Base-by-base conservation (phyloP, 768 basidiomycete genomes). In the Daedalea quercina region DNA sequence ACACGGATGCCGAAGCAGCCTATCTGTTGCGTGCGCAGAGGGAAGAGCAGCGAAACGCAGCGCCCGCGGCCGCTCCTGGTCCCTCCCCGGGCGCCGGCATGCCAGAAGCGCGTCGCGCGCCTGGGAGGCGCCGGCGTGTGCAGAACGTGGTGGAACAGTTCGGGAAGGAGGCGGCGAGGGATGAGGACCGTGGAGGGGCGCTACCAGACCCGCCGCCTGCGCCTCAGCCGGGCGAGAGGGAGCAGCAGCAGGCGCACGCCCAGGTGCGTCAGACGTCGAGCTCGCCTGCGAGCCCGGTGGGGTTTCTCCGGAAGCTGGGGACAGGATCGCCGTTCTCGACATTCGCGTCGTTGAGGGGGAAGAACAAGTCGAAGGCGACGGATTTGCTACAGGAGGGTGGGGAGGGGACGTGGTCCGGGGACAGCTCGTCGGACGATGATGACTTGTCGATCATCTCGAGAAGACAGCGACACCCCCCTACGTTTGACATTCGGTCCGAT, bases 1-100 rank as follows among this genome's bases (percentile, higher is more conserved):
- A 93, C 60, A 85, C 88, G 0, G 91, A 94, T 63, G 80, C 80
- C 0, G 91, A 93, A 67, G 74, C 72, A 3, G 85, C 85, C 0
- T 88, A 88, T 61, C 68, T 73, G 34, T 77, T 76, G 49, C 33
- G 47, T 17, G 20, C 26, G 47, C 26, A 25, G 26, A 17, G 22
- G 3, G 22, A 22, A 44, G 44, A 44, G 17, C 20, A 23, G 44
- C 44, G 44, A 22, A 19, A 40, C 15, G 15, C 37, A 15, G 37
- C 37, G 37, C 37, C 37, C 13, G 37, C 37, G 37, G 37, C 15
- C 15, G 37, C 19, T 15, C 37, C 37, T 40, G 37, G 37, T 15
- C 13, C 48, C n/a, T 9, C 17, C 42, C 25, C 22, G 12, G 25
- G 19, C 37, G 25, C 9, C 24, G 19, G 13, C 15, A 45, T 22